Conservation (phyloP, 805 yeast species). For the Wickerhamiella sorbophila region DNA sequence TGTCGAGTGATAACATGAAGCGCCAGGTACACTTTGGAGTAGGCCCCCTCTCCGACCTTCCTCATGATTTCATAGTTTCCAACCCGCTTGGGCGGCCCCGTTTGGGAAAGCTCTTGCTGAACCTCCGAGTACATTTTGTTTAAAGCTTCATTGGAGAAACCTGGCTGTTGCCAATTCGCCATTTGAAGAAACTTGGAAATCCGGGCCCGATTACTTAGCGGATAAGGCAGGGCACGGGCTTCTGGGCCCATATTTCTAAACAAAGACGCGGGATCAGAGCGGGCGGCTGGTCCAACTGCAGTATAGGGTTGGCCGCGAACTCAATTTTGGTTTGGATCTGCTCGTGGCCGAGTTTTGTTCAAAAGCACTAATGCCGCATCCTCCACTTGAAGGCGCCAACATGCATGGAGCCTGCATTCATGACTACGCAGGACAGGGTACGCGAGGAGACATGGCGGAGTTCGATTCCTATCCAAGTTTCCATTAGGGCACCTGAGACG, state of each 20-base stretch:
- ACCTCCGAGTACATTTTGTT: slow-evolving; percentile 6
- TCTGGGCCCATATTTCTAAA: no score
- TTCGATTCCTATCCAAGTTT: slow-evolving; percentile 7
- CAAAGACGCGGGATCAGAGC: no score
- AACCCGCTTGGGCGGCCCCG: slow-evolving; percentile 36
- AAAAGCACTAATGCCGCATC: no score
- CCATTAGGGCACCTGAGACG: slow-evolving; percentile 4
- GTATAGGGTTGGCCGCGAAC: no score
- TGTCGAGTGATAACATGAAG: slow-evolving; percentile 56
- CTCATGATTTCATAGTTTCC: slow-evolving; percentile 67
- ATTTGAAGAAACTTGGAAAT: not conserved
- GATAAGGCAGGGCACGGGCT: no score
- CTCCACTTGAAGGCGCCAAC: no score
- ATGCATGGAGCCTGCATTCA: no score
- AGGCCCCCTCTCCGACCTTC: slow-evolving; percentile 76
- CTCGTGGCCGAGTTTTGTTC: no score
- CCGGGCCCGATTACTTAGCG: not conserved
- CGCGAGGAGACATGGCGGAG: slow-evolving; percentile 1
- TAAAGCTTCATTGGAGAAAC: slow-evolving; percentile 1
- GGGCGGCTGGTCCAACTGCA: no score
- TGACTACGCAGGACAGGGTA: not conserved
- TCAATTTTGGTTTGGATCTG: no score
- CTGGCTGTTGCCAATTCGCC: not conserved
- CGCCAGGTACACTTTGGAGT: slow-evolving; percentile 85
- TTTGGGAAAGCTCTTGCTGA: slow-evolving; percentile 8